Evolutionary conservation across 2,329 filamentous ascomycete genomes (phyloP).

Genomic region (Elsinoe arachidis): DNA sequence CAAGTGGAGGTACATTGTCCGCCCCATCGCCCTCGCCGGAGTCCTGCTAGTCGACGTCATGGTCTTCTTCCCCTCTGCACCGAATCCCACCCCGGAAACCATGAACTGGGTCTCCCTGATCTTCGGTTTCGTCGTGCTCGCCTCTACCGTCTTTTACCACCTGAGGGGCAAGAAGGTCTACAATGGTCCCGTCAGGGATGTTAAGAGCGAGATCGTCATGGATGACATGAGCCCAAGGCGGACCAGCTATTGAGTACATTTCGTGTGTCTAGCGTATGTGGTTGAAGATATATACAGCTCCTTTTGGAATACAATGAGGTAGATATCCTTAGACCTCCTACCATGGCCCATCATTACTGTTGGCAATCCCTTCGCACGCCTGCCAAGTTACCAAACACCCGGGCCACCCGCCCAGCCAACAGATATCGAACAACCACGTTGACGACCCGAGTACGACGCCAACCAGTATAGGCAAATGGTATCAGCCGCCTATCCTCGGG

Average conservation of each 20-base stretch:
- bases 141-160: slow-evolving; percentile 14
- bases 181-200: slow-evolving; percentile 16
- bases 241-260: neutral
- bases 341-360: too few relatives aligned
- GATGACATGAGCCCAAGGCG: neutral
- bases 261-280: neutral
- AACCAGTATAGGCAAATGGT: too few relatives aligned
- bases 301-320: too few relatives aligned
- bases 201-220: slow-evolving; percentile 6
- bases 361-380: too few relatives aligned
- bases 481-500: too few relatives aligned
- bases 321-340: too few relatives aligned
- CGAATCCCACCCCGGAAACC: slow-evolving; percentile 18
- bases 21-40: slow-evolving; percentile 14
- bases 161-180: slow-evolving; percentile 17
- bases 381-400: too few relatives aligned
- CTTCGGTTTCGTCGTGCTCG: slow-evolving; percentile 17
- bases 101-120: slow-evolving; percentile 27
- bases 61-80: slow-evolving; percentile 18
- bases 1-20: slow-evolving; percentile 17
- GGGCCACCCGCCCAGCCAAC: too few relatives aligned
- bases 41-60: slow-evolving; percentile 16
- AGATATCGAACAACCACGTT: too few relatives aligned
- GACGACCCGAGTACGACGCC: too few relatives aligned
- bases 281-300: neutral